Percentiles rank a stretch among this genome's conserved stretches.
phyloP scores from a whole-genome alignment of 371 early-diverging fungal species.

The Chytridiales sp. region DNA sequence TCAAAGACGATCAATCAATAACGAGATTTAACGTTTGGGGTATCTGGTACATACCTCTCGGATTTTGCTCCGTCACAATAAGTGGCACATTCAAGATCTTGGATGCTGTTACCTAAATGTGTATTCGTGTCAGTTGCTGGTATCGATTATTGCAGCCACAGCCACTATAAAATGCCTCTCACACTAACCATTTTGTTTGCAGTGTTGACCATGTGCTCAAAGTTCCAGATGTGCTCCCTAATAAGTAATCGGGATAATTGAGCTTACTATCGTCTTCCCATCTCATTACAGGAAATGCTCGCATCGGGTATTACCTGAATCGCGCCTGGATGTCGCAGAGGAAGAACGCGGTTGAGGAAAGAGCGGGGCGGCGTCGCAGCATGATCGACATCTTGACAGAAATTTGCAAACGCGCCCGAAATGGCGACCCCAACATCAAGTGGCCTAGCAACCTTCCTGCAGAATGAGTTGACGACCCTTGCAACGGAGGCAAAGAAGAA shows the following conservation, averaged over 20 bases:
- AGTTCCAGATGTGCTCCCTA: conserved; percentile 70
- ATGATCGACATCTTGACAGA: not conserved
- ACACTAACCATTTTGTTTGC: conserved; percentile 85
- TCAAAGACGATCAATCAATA: not conserved
- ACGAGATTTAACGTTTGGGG: too few species aligned
- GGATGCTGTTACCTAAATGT: conserved; percentile 51
- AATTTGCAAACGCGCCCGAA: not conserved
- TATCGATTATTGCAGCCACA: too few species aligned
- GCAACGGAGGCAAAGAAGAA: conserved; percentile 88
- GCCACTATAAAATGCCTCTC: too few species aligned
- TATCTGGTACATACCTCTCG: conserved; percentile 72
- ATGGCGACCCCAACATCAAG: not conserved
- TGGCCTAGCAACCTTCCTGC: conserved; percentile 58
- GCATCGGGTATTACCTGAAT: conserved; percentile 54
- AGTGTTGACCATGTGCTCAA: conserved; percentile 76
- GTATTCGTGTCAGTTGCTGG: too few species aligned
- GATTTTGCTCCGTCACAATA: conserved; percentile 87
- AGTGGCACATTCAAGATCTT: conserved; percentile 76
- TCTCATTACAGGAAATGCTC: not conserved
- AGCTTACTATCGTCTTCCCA: not conserved
- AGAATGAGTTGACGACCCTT: conserved; percentile 81
- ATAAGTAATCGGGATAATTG: not conserved
- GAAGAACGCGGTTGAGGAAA: conserved; percentile 76
- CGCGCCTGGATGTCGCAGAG: conserved; percentile 92
- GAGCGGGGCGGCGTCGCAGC: not conserved